Base-by-base conservation (phyloP, 192 early-diverging fungal species). In the Coemansia interrupta region DNA sequence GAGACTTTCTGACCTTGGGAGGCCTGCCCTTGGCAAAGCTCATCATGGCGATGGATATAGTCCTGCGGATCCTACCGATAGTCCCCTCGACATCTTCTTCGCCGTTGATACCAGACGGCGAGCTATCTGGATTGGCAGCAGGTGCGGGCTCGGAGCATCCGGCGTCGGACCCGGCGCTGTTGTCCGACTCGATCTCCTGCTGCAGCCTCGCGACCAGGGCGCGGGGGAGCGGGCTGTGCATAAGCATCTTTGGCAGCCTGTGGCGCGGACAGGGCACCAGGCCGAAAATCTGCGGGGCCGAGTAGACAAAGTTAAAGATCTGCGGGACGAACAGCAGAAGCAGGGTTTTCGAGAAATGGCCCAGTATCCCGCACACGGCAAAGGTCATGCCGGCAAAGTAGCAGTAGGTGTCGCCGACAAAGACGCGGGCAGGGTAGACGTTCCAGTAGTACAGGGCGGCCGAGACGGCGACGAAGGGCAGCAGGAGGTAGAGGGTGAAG, bases 311-410 rank as follows among this genome's bases (percentile, higher is more conserved):
- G 70, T 99, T 99, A 70, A 99, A 94, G 11, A 95, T 85, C 70
- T 99, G 97, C 0, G 97, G 97, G 6, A 95, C 68, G 72, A 98
- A 96, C 62, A 99, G 90, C 45, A 99, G 66, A 40, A 99, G 55
- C 48, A 98, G 67, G 0, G 96, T 97, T 60, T 97, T 97, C 46
- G 87, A 90, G 61, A 96, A 94, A 46, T 96, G 92, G 11, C 92
- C 89, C 41, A 95, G 63, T 58, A 99, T 95, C 0, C 94, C 94
- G 12, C 95, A 92, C 2, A 99, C 97, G 0, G 97, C 93, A 83
- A 99, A 95, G 0, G 91, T 92, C 95, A 99, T 99, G 4, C 97
- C 97, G 3, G 94, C 93, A 87, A 98, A 98, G 60, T 99, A 99
- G 66, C 89, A 89, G 63, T 87, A 96, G 0, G 96, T 97, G 60